phyloP scores from a whole-genome alignment of 192 early-diverging fungal genomes.

The Podila epigama region DNA sequence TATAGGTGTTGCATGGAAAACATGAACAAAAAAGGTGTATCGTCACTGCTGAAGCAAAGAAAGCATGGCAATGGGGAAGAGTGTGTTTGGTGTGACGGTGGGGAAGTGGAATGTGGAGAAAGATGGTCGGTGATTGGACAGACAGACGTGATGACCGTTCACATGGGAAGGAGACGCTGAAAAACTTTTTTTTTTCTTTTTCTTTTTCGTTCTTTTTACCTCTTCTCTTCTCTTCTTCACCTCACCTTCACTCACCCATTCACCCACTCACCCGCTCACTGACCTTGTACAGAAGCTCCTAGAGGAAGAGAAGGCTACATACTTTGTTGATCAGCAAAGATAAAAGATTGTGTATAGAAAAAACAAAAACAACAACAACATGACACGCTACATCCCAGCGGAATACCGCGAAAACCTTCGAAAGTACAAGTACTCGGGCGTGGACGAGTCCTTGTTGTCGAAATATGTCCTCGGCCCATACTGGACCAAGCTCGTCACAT shows the following conservation, averaged over 20 bases:
- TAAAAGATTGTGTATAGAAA: too few species aligned
- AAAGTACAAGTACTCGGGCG: conserved; percentile 86
- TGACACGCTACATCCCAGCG: conserved; percentile 61
- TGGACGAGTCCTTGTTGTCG: conserved; percentile 82
- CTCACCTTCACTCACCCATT: neutral
- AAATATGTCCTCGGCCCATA: conserved; percentile 82
- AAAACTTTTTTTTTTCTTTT: neutral
- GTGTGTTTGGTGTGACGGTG: neutral
- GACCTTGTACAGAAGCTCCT: neutral
- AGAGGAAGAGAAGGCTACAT: neutral
- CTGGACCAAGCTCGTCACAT: conserved; percentile 85
- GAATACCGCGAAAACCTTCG: conserved; percentile 73
- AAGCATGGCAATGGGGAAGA: neutral
- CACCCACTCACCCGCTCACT: neutral
- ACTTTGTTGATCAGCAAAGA: too few species aligned
- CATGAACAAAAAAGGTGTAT: neutral
- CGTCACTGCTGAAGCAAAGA: neutral
- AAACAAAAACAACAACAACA: conserved; percentile 8
- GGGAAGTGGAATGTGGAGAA: neutral
- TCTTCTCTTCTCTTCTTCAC: neutral
- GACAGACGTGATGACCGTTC: neutral
- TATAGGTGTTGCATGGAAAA: too few species aligned
- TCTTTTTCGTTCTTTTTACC: conserved; percentile 8
- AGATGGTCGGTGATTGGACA: neutral
- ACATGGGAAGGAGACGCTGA: neutral